These are phyloP conservation scores for Sporisorium reilianum DNA, from an alignment of 1,284 basidiomycete species.

Conservation along the genomic window DNA sequence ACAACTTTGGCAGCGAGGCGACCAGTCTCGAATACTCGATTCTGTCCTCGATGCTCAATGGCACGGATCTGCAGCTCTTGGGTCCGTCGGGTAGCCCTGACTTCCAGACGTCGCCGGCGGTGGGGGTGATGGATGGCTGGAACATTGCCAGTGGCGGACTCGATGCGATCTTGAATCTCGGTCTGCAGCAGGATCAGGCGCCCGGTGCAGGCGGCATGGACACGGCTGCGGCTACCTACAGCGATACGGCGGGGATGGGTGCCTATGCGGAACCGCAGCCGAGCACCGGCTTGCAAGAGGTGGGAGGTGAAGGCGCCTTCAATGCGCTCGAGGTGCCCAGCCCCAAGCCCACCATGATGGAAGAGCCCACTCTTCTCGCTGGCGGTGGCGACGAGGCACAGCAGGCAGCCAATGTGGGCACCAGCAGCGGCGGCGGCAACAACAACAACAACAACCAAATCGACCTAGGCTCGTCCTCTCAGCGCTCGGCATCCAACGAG, in stretches of 20 bases:
- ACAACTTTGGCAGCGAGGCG: constrained; percentile 83
- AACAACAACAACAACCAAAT: constrained; percentile 18
- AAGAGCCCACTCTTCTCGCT: constrained; percentile 20
- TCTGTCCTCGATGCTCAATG: constrained; percentile 82
- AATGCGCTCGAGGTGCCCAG: constrained; percentile 58
- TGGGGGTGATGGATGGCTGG: constrained; percentile 58
- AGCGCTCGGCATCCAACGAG: constrained; percentile 44
- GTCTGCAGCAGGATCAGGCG: constrained; percentile 18
- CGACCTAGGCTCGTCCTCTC: constrained; percentile 42
- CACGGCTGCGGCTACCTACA: constrained; percentile 39
- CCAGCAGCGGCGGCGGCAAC: constrained; percentile 3
- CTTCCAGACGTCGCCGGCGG: constrained; percentile 49
- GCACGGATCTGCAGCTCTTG: constrained; percentile 56
- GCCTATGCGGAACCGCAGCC: constrained; percentile 19
- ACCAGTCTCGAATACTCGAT: constrained; percentile 93
- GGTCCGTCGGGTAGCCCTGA: constrained; percentile 54
- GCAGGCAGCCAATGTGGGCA: constrained; percentile 1
- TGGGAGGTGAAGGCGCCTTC: constrained; percentile 29
- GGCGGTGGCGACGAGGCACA: constrained; percentile 14
- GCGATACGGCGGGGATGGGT: constrained; percentile 36
- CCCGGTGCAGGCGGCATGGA: constrained; percentile 39
- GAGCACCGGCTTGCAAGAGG: constrained; percentile 23
- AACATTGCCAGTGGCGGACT: constrained; percentile 41
- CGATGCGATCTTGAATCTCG: constrained; percentile 31
- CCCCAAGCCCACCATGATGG: constrained; percentile 36